Percentiles rank a stretch among this genome's conserved stretches.
These are phyloP conservation scores for Amesomyces nigricolor DNA, from an alignment of 2,329 filamentous ascomycete species.

Conservation along the genomic window DNA sequence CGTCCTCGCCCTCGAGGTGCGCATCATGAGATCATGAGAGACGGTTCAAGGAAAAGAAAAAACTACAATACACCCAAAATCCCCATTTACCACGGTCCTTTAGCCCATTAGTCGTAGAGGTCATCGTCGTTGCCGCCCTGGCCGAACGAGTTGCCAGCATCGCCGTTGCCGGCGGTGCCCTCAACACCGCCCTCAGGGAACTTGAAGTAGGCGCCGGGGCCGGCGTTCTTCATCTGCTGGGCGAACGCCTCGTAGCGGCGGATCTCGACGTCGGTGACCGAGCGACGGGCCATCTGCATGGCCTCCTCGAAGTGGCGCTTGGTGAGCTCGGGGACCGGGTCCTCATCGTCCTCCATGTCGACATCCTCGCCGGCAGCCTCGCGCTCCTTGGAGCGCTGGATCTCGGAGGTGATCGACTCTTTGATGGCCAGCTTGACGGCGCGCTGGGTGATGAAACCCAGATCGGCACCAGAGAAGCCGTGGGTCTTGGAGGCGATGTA, in stretches of 20 bases:
- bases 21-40: constrained; percentile 2
- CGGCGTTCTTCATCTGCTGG: constrained; percentile 98
- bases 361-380: constrained; percentile 77
- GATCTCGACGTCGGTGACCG: constrained; percentile 94
- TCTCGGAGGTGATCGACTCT: constrained; percentile 83
- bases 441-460: constrained; percentile 97
- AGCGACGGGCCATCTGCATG: constrained; percentile 89
- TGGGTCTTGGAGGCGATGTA: constrained; percentile 96
- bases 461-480: constrained; percentile 97
- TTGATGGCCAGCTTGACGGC: constrained; percentile 99
- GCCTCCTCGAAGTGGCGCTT: constrained; percentile 98
- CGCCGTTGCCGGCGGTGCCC: constrained; percentile 59
- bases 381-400: constrained; percentile 82
- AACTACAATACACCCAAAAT: constrained; percentile 41
- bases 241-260: constrained; percentile 97
- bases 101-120: constrained; percentile 74
- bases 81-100: neutral
- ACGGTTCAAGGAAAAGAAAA: constrained; percentile 20
- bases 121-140: constrained; percentile 91
- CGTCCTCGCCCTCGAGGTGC: neutral
- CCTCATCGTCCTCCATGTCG: constrained; percentile 85
- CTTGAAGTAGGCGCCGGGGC: constrained; percentile 95
- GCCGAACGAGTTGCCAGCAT: constrained; percentile 64
- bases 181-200: constrained; percentile 71
- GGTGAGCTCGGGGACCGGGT: constrained; percentile 92